Evolutionary conservation across 495 filamentous ascomycete genomes (phyloP), one percentile per base, ranked within the genome.

Genomic region (Aspergillus campestris): DNA sequence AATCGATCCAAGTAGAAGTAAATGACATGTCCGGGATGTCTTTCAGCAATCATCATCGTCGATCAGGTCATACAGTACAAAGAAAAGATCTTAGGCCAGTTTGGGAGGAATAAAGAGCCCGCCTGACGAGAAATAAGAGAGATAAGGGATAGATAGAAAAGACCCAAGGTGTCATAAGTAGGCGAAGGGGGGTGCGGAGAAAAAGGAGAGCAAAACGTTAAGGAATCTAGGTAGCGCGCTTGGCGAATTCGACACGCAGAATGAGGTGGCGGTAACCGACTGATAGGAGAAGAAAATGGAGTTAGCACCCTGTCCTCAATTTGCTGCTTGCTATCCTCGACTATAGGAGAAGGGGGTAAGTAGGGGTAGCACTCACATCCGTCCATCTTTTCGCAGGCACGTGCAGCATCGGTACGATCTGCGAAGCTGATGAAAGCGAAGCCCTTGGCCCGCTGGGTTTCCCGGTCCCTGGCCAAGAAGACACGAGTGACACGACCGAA

Each of bases 341-440:
- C 27, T 13, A 43, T 31, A 14, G 38, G 42, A 30, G 27, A 41
- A 47, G 35, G 29, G 8, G 30, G 24, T 13, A 24, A 31, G 49
- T 15, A 30, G 27, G 38, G 5, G 48, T 18, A 45, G 49, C 50
- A 75, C 81, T 63, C 74, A 84, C 81, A 95, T 52, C 94, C 94
- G 71, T 98, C 92, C 84, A 98, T 86, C 75, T 95, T 97, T 70
- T 86, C 83, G 69, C 90, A 95, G 7, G 92, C 92, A 67, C 81
- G 85, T 46, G 84, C 81, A 44, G 92, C 92, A 68, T 98, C 94
- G 47, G 70, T 65, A 52, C 91, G 78, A 52, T 97, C 92, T 40
- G 81, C 82, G 66, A 89, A 98, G 64, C 86, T 94, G 71, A 98
- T 94, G 64, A 98, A 98, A 12, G 92, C 92, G 59, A 97, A 98